phyloP scores from a whole-genome alignment of 148 eudicot genomes.

The Nyssa sinensis region DNA sequence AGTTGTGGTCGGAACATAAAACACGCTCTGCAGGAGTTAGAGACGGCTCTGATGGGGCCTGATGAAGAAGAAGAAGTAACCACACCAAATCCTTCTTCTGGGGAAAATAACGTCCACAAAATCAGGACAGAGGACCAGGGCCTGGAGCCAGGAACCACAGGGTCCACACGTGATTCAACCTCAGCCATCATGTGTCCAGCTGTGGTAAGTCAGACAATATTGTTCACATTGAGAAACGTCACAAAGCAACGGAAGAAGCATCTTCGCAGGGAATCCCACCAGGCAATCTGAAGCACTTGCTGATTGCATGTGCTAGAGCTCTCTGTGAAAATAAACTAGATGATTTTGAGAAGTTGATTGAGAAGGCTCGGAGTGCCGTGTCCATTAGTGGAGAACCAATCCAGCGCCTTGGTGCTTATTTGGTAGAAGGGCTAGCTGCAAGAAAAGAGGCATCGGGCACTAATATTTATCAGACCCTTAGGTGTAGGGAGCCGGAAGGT shows the following conservation, averaged over 20 bases:
- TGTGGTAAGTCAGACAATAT: constrained; percentile 23
- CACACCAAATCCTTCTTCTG: constrained; percentile 26
- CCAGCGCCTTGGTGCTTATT: constrained; percentile 90
- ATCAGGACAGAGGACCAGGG: constrained; percentile 41
- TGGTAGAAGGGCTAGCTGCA: constrained; percentile 82
- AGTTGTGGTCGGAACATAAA: constrained; percentile 31
- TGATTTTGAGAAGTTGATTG: constrained; percentile 59
- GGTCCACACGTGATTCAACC: constrained; percentile 26
- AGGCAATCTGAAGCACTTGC: constrained; percentile 52
- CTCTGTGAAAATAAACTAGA: constrained; percentile 52
- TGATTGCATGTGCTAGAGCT: constrained; percentile 74
- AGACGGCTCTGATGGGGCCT: constrained; percentile 68
- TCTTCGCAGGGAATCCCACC: constrained; percentile 31
- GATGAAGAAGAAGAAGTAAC: constrained; percentile 44
- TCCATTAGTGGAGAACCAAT: constrained; percentile 80
- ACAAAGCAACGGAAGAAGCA: constrained; percentile 21
- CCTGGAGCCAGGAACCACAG: constrained; percentile 40
- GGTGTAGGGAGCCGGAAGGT: constrained; percentile 77
- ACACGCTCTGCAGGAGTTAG: constrained; percentile 57
- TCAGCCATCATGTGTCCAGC: constrained; percentile 31
- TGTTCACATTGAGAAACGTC: constrained; percentile 34
- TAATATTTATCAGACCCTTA: constrained; percentile 63
- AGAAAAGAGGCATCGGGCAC: constrained; percentile 71
- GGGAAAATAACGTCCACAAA: constrained; percentile 40
- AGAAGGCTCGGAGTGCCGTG: constrained; percentile 47